Conservation (phyloP, 2,329 filamentous ascomycete genomes). For the Aspergillus fumigatus region DNA sequence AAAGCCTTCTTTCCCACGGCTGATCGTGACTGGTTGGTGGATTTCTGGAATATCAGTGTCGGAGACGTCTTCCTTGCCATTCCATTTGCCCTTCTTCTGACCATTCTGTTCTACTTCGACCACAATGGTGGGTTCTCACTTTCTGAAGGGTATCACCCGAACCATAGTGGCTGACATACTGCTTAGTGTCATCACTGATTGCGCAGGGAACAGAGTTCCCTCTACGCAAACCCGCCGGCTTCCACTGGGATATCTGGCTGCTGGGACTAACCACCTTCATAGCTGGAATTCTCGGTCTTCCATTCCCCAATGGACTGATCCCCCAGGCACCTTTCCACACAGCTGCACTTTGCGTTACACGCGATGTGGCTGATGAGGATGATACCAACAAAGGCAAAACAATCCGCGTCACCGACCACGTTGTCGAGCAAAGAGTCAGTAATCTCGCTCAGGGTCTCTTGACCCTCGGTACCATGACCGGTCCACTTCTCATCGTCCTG, state of each 20-base stretch:
- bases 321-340: constrained; percentile 82
- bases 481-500: constrained; percentile 67
- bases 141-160: neutral
- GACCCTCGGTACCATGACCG: constrained; percentile 73
- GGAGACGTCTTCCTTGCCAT: constrained; percentile 75
- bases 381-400: constrained; percentile 56
- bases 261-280: constrained; percentile 73
- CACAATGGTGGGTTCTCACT: constrained; percentile 63
- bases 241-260: constrained; percentile 81
- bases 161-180: neutral
- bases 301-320: constrained; percentile 78
- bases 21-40: constrained; percentile 69
- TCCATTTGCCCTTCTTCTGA: constrained; percentile 80
- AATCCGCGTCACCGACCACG: constrained; percentile 58
- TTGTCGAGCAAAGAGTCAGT: constrained; percentile 68
- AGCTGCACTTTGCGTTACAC: constrained; percentile 68
- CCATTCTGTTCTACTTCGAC: constrained; percentile 84
- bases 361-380: constrained; percentile 50
- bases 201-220: constrained; percentile 80
- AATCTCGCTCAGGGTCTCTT: constrained; percentile 74
- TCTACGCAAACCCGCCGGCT: constrained; percentile 73
- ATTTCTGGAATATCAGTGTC: constrained; percentile 73
- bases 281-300: constrained; percentile 70
- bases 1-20: constrained; percentile 74
- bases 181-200: constrained; percentile 70